Conservation (phyloP, 73 alveolate species). For the Uronychia binucleata region DNA sequence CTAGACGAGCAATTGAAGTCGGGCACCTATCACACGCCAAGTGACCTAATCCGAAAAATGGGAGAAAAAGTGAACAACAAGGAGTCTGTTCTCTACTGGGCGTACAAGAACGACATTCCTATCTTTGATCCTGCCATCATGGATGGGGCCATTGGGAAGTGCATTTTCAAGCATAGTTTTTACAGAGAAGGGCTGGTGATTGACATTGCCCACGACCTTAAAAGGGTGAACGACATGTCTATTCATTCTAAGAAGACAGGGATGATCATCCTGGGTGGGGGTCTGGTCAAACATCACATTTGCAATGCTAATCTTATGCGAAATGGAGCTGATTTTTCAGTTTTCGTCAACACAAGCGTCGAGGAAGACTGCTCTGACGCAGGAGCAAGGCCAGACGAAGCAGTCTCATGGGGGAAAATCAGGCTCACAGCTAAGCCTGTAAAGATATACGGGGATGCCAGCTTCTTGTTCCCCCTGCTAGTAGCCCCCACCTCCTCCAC, state of each 20-base stretch:
- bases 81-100: conserved; percentile 70
- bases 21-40: conserved; percentile 58
- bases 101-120: conserved; percentile 73
- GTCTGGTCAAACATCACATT: conserved; percentile 92
- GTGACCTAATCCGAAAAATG: conserved; percentile 56
- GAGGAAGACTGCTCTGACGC: conserved; percentile 98
- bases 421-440: conserved; percentile 83
- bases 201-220: conserved; percentile 93
- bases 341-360: conserved; percentile 95
- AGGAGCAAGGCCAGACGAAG: conserved; percentile 99
- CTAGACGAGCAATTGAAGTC: conserved; percentile 47
- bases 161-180: conserved; percentile 88
- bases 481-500: conserved; percentile 96
- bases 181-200: conserved; percentile 91
- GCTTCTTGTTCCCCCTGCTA: conserved; percentile 91
- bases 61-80: conserved; percentile 65
- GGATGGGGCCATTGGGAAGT: conserved; percentile 79
- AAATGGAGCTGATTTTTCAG: conserved; percentile 99
- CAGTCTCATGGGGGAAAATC: conserved; percentile 97
- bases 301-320: conserved; percentile 91
- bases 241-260: conserved; percentile 96
- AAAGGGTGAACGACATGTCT: conserved; percentile 88
- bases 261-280: conserved; percentile 96
- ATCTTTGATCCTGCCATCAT: conserved; percentile 76
- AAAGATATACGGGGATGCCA: conserved; percentile 90